Evolutionary conservation across 495 filamentous ascomycete species (phyloP), one percentile per base, ranked within the genome.

Genomic region (Paragyromitra xinjiangensis): DNA sequence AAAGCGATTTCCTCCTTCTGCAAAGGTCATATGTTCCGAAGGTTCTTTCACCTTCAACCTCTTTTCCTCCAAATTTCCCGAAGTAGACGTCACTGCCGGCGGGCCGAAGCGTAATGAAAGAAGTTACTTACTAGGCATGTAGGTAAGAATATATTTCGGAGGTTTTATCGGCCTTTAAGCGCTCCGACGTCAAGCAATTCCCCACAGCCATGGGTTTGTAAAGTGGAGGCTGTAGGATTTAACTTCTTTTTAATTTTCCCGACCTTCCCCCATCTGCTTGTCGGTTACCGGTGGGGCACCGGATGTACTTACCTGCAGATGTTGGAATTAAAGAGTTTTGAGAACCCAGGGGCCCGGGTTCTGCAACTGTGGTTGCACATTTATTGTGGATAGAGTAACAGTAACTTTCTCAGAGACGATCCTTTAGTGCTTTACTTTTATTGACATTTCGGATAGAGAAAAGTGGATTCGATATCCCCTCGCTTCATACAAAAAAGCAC

Each of bases 271-370:
- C 29, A 34, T 34, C 29, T 40, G 48, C 29, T 48, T 11, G 22
- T 59, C 55, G 24, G 50, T 61, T 22, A 37, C 29, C 40, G 40
- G 42, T 40, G 26, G 69, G 29, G 62, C 8, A 34, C 50, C 37
- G 62, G 29, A 56, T 73, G 59, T 53, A 42, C 69, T 44, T 64
- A 39, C 69, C 61, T 73, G 70, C 45, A 67, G 48, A 40, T 73
- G 37, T 34, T 22, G 45, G 48, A 56, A 66, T 51, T 51, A 34
- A 24, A 50, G 26, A 16, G 16, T 44, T 64, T 42, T 39, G 24
- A 48, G 67, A 53, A 62, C 55, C 66, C 50, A 58, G 66, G 66
- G 50, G 50, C 55, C 40, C 22, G 67, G 67, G 67, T 61, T 55
- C 48, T 70, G 44, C 29, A 53, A 11, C 11, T 61, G 12, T 11